Evolutionary conservation across 306 rosid genomes (phyloP).

Genomic region (Vigna reflexopilosa): DNA sequence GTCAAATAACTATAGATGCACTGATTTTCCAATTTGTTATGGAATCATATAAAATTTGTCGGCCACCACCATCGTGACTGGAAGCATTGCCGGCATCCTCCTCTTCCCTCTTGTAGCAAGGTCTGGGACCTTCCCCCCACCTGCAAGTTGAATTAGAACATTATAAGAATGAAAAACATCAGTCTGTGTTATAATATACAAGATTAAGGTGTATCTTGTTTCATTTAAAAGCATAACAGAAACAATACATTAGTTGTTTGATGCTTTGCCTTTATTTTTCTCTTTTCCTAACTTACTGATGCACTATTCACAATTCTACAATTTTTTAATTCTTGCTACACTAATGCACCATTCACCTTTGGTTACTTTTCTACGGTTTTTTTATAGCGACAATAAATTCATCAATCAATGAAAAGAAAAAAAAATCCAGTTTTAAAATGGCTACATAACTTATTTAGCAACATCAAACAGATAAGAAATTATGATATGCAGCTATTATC

Average conservation of each 20-base stretch:
- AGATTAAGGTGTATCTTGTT: not conserved
- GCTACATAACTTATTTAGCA: not conserved
- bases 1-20: too few relatives aligned
- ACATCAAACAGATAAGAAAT: conserved; percentile 8
- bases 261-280: not conserved
- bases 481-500: not conserved
- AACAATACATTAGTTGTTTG: too few relatives aligned
- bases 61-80: too few relatives aligned
- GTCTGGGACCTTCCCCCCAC: conserved; percentile 40
- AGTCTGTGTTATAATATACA: not conserved
- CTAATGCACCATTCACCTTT: not conserved
- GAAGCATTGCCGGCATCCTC: too few relatives aligned
- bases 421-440: not conserved
- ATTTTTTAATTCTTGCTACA: not conserved
- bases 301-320: not conserved
- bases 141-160: conserved; percentile 51
- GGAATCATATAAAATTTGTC: too few relatives aligned
- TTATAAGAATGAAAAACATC: conserved; percentile 9
- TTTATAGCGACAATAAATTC: conserved; percentile 14
- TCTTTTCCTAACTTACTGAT: not conserved
- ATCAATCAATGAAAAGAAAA: not conserved
- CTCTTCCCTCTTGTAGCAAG: too few relatives aligned
- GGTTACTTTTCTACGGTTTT: not conserved
- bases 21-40: too few relatives aligned
- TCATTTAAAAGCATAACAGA: not conserved